Base-by-base conservation (phyloP, 768 basidiomycete species). In the Leccinum olivaceopallidum region DNA sequence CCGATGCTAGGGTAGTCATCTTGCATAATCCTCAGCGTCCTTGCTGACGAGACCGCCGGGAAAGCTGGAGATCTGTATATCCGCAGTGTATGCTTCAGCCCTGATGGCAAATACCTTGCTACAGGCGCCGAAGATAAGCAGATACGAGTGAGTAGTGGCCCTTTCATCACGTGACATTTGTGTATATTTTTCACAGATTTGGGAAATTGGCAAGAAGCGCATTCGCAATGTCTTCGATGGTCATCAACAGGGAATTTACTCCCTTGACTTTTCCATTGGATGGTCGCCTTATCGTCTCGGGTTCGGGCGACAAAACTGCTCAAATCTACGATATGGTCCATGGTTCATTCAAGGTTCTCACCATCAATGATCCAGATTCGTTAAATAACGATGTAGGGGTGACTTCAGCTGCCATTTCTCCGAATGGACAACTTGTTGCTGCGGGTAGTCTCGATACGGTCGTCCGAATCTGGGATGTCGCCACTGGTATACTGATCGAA, bases 211-310 rank as follows among this genome's bases (percentile, higher is more conserved):
- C 52, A 87, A 86, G 68, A 88, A 88, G 67, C 83, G 84, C 37
- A 92, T 95, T 69, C 84, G 87, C 58, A 87, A 84, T 63, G 78
- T 91, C 10, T 93, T 95, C 67, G 87, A 90, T 64, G 95, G 95
- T 5, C 95, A 97, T 76, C 85, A 86, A 68, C 90, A 94, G 69
- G 95, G 96, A 69, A 94, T 97, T 69, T 96, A 96, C 75, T 93
- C 94, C 2, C 87, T 97, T 63, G 93, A 92, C 73, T 96, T 95
- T 75, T 92, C 92, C 26, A 2, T 76, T 80, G n/a, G 91, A 95
- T 66, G 94, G 95, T 7, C 81, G 86, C 6, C 81, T 90, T 65
- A 88, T 96, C 64, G 92, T 95, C 10, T 94, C 92, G 4, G 95
- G 94, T 16, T 94, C 92, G 0, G 94, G 94, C 3, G 84, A 85